Percentiles rank a stretch among this genome's conserved stretches.
phyloP scores from a whole-genome alignment of 2,329 filamentous ascomycete species.

The Monilinia laxa region DNA sequence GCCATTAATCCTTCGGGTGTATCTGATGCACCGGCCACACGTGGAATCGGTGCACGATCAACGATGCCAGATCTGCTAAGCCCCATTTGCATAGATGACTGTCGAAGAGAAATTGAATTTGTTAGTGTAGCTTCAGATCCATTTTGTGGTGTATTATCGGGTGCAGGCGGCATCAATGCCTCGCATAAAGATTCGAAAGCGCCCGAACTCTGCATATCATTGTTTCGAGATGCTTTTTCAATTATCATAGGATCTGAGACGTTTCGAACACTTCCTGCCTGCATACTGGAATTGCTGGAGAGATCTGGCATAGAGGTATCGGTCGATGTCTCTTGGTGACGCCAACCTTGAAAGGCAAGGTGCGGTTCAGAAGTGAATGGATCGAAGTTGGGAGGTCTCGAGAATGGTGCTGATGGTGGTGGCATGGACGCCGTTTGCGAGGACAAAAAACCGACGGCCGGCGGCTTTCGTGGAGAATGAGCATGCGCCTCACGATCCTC shows the following conservation, averaged over 20 bases:
- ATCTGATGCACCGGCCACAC: not conserved
- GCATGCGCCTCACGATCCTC: constrained; percentile 57
- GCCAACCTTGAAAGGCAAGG: constrained; percentile 33
- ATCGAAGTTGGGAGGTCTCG: constrained; percentile 42
- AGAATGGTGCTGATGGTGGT: constrained; percentile 31
- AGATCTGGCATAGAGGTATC: constrained; percentile 52
- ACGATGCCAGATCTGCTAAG: not conserved
- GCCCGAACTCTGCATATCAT: constrained; percentile 33
- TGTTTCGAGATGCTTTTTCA: constrained; percentile 29
- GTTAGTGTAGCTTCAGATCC: constrained; percentile 9
- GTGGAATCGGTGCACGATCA: constrained; percentile 12
- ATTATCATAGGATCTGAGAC: constrained; percentile 37
- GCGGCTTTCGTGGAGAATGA: constrained; percentile 55
- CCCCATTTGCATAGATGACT: constrained; percentile 9
- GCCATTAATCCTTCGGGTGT: constrained; percentile 7
- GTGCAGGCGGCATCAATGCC: constrained; percentile 35
- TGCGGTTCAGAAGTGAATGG: constrained; percentile 42
- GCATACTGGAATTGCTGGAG: constrained; percentile 32
- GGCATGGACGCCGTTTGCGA: constrained; percentile 17
- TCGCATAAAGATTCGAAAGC: constrained; percentile 38
- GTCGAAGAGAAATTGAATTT: not conserved
- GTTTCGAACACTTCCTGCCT: constrained; percentile 41
- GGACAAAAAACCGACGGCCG: constrained; percentile 31
- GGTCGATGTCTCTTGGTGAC: constrained; percentile 43
- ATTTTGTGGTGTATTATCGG: constrained; percentile 36